Conservation (phyloP, 805 yeast species). For the Ogataea sp. region DNA sequence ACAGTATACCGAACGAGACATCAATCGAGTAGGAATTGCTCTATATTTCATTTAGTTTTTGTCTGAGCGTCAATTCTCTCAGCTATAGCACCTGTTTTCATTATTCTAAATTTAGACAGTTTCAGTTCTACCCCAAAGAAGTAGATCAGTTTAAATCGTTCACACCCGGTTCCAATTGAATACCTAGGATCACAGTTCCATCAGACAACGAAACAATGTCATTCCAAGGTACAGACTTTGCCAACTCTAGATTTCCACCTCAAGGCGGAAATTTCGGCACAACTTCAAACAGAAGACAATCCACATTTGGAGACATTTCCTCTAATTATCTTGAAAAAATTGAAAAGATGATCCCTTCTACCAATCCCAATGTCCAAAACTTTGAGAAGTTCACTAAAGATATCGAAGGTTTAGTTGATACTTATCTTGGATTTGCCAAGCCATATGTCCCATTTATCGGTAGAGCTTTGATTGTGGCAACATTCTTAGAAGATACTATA, state of each 20-base stretch:
- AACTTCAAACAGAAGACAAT: not conserved
- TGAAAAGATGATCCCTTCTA: conserved; percentile 22
- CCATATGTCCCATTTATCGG: conserved; percentile 86
- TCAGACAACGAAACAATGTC: conserved; percentile 15
- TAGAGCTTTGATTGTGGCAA: conserved; percentile 83
- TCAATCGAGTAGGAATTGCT: too few relatives aligned
- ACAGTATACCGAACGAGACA: too few relatives aligned
- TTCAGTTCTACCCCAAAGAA: too few relatives aligned
- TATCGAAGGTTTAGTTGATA: conserved; percentile 47
- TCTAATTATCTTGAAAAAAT: conserved; percentile 13
- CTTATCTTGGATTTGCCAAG: conserved; percentile 42
- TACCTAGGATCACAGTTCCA: too few relatives aligned
- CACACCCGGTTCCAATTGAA: too few relatives aligned
- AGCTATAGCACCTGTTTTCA: too few relatives aligned
- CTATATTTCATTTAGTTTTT: too few relatives aligned
- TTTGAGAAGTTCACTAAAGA: conserved; percentile 45
- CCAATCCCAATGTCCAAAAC: conserved; percentile 22
- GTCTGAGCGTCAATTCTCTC: too few relatives aligned
- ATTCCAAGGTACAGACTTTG: conserved; percentile 25
- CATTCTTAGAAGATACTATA: conserved; percentile 83
- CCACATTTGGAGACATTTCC: not conserved
- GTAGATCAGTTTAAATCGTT: too few relatives aligned
- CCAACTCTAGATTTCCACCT: conserved; percentile 5
- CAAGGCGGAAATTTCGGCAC: not conserved
- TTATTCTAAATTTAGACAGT: too few relatives aligned